Evolutionary conservation across 2,329 filamentous ascomycete species (phyloP).

Genomic region (Neopestalotiopsis rosae): DNA sequence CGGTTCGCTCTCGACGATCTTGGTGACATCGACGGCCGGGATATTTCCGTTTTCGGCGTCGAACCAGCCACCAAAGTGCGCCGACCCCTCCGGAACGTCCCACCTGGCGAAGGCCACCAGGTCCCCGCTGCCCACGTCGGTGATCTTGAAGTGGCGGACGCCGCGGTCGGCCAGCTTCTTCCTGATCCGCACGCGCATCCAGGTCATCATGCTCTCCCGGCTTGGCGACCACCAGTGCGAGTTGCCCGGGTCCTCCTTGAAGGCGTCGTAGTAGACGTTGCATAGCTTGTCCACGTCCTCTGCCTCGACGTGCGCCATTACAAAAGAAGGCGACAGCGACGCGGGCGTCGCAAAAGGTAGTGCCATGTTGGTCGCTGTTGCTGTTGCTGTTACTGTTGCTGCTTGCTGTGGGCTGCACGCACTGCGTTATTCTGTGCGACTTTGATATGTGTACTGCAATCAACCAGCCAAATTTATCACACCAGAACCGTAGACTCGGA

Average conservation of each 20-base stretch:
- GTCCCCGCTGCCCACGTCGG: constrained; percentile 31
- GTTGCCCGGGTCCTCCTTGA: constrained; percentile 29
- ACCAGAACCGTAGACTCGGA: background rate
- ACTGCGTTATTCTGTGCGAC: background rate
- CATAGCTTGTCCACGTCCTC: constrained; percentile 36
- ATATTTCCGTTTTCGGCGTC: constrained; percentile 13
- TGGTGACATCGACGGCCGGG: constrained; percentile 22
- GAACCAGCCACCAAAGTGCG: constrained; percentile 28
- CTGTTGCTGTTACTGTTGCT: background rate
- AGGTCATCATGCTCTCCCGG: constrained; percentile 29
- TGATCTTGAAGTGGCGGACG: constrained; percentile 39
- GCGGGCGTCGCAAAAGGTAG: constrained; percentile 32
- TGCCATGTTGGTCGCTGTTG: constrained; percentile 24
- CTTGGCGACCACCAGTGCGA: constrained; percentile 37
- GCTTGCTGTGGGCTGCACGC: background rate
- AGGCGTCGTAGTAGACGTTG: constrained; percentile 34
- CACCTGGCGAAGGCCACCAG: constrained; percentile 41
- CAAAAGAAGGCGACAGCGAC: constrained; percentile 29
- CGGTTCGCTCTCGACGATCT: constrained; percentile 16
- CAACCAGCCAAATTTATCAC: background rate
- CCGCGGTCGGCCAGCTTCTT: constrained; percentile 33
- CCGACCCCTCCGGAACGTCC: constrained; percentile 35
- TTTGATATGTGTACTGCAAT: background rate
- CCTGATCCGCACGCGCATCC: constrained; percentile 35
- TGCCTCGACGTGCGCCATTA: constrained; percentile 30